These are phyloP conservation scores for Cordyceps tenuipes DNA, from an alignment of 2,329 filamentous ascomycete species.

Conservation along the genomic window DNA sequence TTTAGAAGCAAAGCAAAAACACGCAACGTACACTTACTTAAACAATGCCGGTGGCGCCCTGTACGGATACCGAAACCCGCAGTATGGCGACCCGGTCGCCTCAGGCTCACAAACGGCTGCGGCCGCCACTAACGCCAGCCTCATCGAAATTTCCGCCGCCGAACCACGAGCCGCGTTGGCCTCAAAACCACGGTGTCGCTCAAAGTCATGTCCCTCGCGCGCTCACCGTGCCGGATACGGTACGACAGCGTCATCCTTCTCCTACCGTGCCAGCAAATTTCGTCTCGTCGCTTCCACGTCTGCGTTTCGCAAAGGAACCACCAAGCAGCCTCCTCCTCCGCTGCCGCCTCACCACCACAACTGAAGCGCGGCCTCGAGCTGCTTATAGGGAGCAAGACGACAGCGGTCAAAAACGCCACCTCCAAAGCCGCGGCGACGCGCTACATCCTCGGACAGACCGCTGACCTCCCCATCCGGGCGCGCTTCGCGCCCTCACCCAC, in stretches of 20 bases:
- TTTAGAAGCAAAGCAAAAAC: too few species aligned
- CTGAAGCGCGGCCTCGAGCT: background rate
- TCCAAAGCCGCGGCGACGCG: conserved; percentile 12
- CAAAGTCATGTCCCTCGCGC: background rate
- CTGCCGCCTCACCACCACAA: background rate
- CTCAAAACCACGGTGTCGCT: background rate
- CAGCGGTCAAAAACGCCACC: background rate
- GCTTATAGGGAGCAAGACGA: background rate
- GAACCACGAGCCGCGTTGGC: background rate
- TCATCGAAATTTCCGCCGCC: background rate
- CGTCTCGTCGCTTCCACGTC: background rate
- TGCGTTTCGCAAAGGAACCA: background rate
- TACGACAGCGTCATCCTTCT: background rate
- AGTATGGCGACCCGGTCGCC: background rate
- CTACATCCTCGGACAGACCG: conserved; percentile 34
- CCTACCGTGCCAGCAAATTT: background rate
- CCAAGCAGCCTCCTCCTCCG: background rate
- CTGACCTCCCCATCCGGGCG: conserved; percentile 45
- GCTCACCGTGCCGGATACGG: background rate
- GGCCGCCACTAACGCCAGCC: background rate
- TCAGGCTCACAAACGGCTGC: background rate
- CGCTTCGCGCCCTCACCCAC: conserved; percentile 95
- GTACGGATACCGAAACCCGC: background rate
- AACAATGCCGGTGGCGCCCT: too few species aligned
- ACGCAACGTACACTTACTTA: too few species aligned